Percentiles rank a stretch among this genome's conserved stretches.
These are phyloP conservation scores for Penicillium odoratum DNA, from an alignment of 495 filamentous ascomycete species.

Conservation along the genomic window DNA sequence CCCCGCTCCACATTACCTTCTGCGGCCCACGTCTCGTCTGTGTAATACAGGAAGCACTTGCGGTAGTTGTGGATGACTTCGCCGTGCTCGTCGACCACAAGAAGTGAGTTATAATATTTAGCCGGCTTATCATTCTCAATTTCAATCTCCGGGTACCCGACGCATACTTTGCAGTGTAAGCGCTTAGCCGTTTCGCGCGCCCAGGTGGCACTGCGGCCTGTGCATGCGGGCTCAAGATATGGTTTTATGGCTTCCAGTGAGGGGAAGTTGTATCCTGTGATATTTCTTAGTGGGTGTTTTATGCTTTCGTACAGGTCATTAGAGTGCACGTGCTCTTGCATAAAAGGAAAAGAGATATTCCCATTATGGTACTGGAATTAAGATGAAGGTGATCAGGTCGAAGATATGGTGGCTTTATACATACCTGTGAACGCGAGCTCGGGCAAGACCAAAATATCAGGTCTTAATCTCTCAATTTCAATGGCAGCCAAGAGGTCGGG, in stretches of 20 bases:
- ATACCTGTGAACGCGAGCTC: conserved; percentile 87
- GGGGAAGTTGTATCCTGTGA: conserved; percentile 86
- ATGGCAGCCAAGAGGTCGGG: conserved; percentile 3
- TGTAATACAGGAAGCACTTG: conserved; percentile 87
- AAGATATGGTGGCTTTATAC: conserved; percentile 16
- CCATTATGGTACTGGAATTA: too few relatives aligned
- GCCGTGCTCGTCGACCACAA: conserved; percentile 74
- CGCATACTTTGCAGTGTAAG: conserved; percentile 75
- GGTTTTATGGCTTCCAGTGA: conserved; percentile 74
- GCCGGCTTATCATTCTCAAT: conserved; percentile 20
- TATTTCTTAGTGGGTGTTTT: not conserved
- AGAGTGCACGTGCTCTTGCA: not conserved
- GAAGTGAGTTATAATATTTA: conserved; percentile 75
- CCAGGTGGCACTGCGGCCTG: conserved; percentile 78
- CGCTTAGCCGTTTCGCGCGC: conserved; percentile 70
- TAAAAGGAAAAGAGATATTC: too few relatives aligned
- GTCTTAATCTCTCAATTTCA: conserved; percentile 31
- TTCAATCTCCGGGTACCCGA: conserved; percentile 82
- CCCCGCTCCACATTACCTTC: conserved; percentile 66
- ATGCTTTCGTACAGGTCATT: not conserved
- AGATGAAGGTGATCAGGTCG: too few relatives aligned
- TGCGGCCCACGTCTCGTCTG: conserved; percentile 86
- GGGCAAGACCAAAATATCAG: conserved; percentile 72
- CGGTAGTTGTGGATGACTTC: conserved; percentile 79
- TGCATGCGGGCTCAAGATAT: conserved; percentile 73